These are phyloP conservation scores for Pisolithus orientalis DNA, from an alignment of 768 basidiomycete species.

Conservation along the genomic window DNA sequence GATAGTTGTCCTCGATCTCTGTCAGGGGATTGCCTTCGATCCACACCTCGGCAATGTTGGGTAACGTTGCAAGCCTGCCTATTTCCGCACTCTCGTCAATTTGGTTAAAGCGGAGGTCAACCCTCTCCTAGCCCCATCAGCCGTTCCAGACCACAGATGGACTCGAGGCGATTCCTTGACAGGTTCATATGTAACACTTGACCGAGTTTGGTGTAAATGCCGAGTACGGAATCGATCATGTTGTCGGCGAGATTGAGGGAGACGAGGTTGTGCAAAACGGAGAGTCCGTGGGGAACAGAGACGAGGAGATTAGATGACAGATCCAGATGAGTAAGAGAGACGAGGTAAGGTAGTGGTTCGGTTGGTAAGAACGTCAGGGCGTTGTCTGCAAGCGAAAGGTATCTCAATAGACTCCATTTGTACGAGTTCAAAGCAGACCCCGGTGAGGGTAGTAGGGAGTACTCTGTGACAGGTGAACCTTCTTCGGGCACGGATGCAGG, in stretches of 20 bases:
- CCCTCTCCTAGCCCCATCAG: constrained; percentile 74
- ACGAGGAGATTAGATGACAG: constrained; percentile 88
- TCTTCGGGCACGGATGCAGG: constrained; percentile 56
- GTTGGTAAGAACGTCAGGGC: constrained; percentile 75
- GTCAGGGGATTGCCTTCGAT: constrained; percentile 79
- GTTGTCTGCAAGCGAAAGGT: constrained; percentile 76
- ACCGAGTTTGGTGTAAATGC: constrained; percentile 77
- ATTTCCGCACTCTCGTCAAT: constrained; percentile 83
- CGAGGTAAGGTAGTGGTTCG: constrained; percentile 57
- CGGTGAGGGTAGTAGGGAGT: constrained; percentile 20
- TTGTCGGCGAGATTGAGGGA: constrained; percentile 97
- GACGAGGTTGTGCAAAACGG: constrained; percentile 67
- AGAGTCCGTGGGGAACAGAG: constrained; percentile 75
- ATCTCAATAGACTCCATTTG: constrained; percentile 72
- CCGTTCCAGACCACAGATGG: constrained; percentile 94
- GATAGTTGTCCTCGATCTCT: constrained; percentile 62
- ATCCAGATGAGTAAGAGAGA: constrained; percentile 76
- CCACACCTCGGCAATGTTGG: constrained; percentile 77
- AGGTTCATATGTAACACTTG: constrained; percentile 76
- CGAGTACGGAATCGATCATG: constrained; percentile 93
- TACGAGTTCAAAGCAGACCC: constrained; percentile 42
- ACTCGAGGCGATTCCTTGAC: constrained; percentile 82
- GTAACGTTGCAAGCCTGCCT: constrained; percentile 72
- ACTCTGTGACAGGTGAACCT: constrained; percentile 5
- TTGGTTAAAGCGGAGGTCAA: constrained; percentile 77